A percentile compares a stretch with the other conserved stretches of the same genome.
Conservation (phyloP, 306 rosid genomes). For the Medicago arabica region DNA sequence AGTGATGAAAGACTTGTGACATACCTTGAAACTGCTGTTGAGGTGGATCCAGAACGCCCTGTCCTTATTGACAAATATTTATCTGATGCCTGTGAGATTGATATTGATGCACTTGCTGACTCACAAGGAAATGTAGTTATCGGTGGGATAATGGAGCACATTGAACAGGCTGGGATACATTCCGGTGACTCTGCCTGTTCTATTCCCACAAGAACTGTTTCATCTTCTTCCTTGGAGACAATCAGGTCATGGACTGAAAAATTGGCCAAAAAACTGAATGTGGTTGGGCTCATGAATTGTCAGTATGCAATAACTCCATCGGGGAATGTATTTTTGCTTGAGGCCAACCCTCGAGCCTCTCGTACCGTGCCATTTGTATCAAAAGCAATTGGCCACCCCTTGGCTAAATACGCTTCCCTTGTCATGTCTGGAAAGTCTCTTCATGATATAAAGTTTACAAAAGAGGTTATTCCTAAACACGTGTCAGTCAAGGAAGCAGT, state of each 20-base stretch:
- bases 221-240: conserved; percentile 73
- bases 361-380: conserved; percentile 97
- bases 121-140: conserved; percentile 93
- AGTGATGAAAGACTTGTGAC: conserved; percentile 73
- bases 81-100: conserved; percentile 91
- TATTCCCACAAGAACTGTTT: conserved; percentile 80
- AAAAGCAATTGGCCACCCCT: conserved; percentile 92
- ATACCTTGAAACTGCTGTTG: conserved; percentile 91
- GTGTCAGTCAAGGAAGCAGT: conserved; percentile 97
- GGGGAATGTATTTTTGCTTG: conserved; percentile 83
- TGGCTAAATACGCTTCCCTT: conserved; percentile 97
- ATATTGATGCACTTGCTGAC: conserved; percentile 95
- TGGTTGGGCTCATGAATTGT: conserved; percentile 97
- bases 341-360: conserved; percentile 96
- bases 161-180: conserved; percentile 98
- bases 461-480: conserved; percentile 85
- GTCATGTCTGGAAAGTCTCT: conserved; percentile 98
- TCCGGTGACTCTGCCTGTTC: conserved; percentile 98
- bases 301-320: conserved; percentile 88
- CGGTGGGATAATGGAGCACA: conserved; percentile 99
- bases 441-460: conserved; percentile 70
- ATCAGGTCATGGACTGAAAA: conserved; percentile 90
- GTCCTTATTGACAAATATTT: conserved; percentile 87
- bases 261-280: conserved; percentile 78
- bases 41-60: conserved; percentile 97